A percentile compares a stretch with the other conserved stretches of the same genome.
Conservation (phyloP, 352 stramenopile species). For the Pythium aristosporum region DNA sequence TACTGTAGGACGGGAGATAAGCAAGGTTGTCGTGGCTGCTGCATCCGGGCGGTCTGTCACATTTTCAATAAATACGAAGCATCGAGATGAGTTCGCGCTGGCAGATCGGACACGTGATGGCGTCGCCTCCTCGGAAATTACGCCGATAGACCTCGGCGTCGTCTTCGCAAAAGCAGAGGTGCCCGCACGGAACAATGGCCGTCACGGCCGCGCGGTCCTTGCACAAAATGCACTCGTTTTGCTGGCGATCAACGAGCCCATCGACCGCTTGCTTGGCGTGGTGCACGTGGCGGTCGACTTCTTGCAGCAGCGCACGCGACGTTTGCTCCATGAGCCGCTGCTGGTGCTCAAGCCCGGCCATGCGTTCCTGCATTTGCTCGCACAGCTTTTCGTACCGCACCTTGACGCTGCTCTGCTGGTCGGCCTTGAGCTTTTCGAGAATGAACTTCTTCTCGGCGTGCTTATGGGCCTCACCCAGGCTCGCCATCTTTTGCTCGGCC, state of each 20-base stretch:
- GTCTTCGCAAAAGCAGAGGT: slow-evolving; percentile 84
- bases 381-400: slow-evolving; percentile 70
- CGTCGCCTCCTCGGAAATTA: slow-evolving; percentile 31
- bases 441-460: slow-evolving; percentile 69
- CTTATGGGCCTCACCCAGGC: slow-evolving; percentile 46
- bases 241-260: slow-evolving; percentile 48
- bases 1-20: too few species aligned
- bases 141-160: slow-evolving; percentile 69
- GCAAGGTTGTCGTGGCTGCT: too few species aligned
- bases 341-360: slow-evolving; percentile 63
- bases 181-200: slow-evolving; percentile 78
- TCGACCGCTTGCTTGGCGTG: slow-evolving; percentile 57
- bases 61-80: slow-evolving; percentile 68
- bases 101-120: slow-evolving; percentile 70
- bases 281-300: slow-evolving; percentile 75
- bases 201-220: slow-evolving; percentile 72
- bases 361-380: slow-evolving; percentile 69
- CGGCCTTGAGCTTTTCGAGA: slow-evolving; percentile 64
- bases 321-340: slow-evolving; percentile 81
- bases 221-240: slow-evolving; percentile 79
- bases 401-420: slow-evolving; percentile 82
- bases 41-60: neutral
- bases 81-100: slow-evolving; percentile 80
- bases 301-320: slow-evolving; percentile 60
- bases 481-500: slow-evolving; percentile 41